These are phyloP conservation scores for Cajanus cajan DNA, from an alignment of 306 rosid genomes.

Conservation along the genomic window DNA sequence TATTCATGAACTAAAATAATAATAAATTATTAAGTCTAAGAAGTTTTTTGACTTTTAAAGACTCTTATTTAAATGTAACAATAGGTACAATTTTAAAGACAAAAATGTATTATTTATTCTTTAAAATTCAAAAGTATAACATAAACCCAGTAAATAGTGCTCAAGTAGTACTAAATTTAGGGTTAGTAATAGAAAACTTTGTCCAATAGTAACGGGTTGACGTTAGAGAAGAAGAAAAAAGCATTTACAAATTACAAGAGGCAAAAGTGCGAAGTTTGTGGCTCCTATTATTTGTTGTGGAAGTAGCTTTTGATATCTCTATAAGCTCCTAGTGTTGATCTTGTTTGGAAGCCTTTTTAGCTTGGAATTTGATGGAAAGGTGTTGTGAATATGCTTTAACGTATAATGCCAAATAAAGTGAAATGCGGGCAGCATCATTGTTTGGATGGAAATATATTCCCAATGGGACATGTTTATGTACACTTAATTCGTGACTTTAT, in stretches of 20 bases:
- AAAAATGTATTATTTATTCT: no score
- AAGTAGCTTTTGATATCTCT: constrained; percentile 42
- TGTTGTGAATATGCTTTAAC: constrained; percentile 45
- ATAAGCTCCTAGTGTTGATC: constrained; percentile 35
- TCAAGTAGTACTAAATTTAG: background rate
- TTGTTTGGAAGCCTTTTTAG: constrained; percentile 67
- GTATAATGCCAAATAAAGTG: constrained; percentile 50
- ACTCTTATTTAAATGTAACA: no score
- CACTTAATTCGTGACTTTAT: constrained; percentile 52
- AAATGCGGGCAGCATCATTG: constrained; percentile 52
- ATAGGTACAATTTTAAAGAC: no score
- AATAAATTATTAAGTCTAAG: no score
- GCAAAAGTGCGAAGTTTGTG: background rate
- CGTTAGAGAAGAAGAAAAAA: no score
- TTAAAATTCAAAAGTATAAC: no score
- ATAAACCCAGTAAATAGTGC: no score
- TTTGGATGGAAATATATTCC: constrained; percentile 64
- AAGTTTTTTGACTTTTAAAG: no score
- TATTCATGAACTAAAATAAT: no score
- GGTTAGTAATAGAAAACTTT: background rate
- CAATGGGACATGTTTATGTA: constrained; percentile 45
- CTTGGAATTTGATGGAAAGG: constrained; percentile 70
- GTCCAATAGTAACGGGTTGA: no score
- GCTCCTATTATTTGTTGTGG: constrained; percentile 14
- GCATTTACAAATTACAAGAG: no score